phyloP scores from a whole-genome alignment of 192 early-diverging fungal species.

The Rhizoclosmatium sp. region DNA sequence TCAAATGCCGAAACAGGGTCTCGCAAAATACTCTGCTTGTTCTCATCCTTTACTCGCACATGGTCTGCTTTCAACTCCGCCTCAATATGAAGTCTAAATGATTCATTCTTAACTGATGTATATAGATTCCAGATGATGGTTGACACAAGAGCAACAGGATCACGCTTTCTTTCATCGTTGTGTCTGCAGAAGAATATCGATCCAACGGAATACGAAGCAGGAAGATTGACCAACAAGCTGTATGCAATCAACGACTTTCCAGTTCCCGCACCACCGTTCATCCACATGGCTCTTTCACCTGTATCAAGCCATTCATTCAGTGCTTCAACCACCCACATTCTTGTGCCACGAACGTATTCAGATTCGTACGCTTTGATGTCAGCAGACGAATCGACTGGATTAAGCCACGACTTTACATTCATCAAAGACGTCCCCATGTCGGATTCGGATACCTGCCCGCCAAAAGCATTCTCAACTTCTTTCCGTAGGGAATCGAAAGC shows the following conservation, averaged over 20 bases:
- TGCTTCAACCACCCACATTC: conserved; percentile 6
- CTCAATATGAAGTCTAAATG: neutral
- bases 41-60: neutral
- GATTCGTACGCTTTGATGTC: conserved; percentile 17
- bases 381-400: conserved; percentile 26
- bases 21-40: neutral
- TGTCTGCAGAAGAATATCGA: conserved; percentile 42
- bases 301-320: neutral
- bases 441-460: neutral
- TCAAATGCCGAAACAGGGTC: neutral
- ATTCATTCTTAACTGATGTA: neutral
- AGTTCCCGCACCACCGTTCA: neutral
- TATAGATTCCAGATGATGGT: conserved; percentile 22
- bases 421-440: no score
- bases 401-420: neutral
- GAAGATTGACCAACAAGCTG: neutral
- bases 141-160: conserved; percentile 3
- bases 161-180: conserved; percentile 32
- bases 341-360: conserved; percentile 23
- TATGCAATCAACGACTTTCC: conserved; percentile 31
- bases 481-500: neutral
- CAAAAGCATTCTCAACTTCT: neutral
- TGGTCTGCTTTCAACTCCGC: neutral
- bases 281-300: conserved; percentile 26
- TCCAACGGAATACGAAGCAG: conserved; percentile 28